Evolutionary conservation across 164 flowering plant species (phyloP), one percentile per base, ranked within the genome.

Genomic region (Dillenia suffruticosa): DNA sequence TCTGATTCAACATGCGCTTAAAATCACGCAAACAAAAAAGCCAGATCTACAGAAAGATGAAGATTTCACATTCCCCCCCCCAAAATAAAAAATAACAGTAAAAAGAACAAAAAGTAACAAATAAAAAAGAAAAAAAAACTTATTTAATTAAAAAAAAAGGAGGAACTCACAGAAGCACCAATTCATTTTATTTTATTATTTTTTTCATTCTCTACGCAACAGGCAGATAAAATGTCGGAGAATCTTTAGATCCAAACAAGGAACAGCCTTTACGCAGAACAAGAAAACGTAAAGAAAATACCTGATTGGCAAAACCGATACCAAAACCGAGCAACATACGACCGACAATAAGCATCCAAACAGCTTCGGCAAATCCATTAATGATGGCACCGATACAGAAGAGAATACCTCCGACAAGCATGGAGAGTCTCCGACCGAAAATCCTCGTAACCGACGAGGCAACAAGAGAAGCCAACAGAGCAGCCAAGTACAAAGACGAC

Each of bases 261-360:
- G 40, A 32, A 32, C 0, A 32, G 40, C 40, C 40, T 32, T 4
- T 32, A 32, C 40, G 7, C 6, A 32, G 40, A 32, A 5, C 40
- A 52, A 40, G 44, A 54, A 57, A 45, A 26, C 4, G 40, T 4
- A 4, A 32, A 6, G 40, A 32, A 32, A 32, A 4, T 69, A 87
- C 92, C 90, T 87, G 93, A 83, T 79, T 85, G 63, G 90, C 82
- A 49, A 83, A 84, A 0, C 92, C 92, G 12, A 87, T 68, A 48
- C 92, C 92, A 55, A 87, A 73, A 69, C 93, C 93, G 9, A 87
- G 83, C 1, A 87, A 55, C 7, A 87, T 71, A 11, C 93, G 83
- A 12, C 93, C 93, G 9, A 85, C 49, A 24, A 84, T 83, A n/a
- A 87, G 78, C 93, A 87, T 87, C 74, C 80, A 74, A 15, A 87